A percentile compares a stretch with the other conserved stretches of the same genome.
Conservation (phyloP, 345 rosid genomes). For the Pseudoturritis turrita region DNA sequence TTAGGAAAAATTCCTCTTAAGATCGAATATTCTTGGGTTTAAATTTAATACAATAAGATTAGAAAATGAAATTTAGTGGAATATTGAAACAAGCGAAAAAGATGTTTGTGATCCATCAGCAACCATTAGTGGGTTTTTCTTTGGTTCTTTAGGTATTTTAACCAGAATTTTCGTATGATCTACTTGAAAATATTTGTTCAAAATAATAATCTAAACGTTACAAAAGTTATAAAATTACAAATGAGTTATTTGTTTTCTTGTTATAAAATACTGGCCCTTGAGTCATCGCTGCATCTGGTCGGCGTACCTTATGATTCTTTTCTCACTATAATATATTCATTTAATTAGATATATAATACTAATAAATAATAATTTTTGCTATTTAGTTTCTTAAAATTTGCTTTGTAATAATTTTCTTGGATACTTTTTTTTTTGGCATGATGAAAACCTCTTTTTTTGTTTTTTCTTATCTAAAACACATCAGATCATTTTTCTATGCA, state of each 20-base stretch:
- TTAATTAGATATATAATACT: not conserved
- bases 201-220: not conserved
- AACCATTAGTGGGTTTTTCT: not conserved
- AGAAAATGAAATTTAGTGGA: not conserved
- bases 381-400: not conserved
- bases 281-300: constrained; percentile 30
- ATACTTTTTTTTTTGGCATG: not conserved
- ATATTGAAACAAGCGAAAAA: constrained; percentile 7
- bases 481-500: not conserved
- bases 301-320: constrained; percentile 23
- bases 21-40: constrained; percentile 16
- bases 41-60: not conserved
- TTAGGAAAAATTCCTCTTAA: not conserved
- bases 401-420: not conserved
- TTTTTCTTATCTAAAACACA: not conserved
- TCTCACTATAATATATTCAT: not conserved
- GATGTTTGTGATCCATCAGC: constrained; percentile 17
- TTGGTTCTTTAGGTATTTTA: not conserved
- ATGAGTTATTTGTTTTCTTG: constrained; percentile 21
- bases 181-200: not conserved
- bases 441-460: not conserved
- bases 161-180: not conserved
- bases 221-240: not conserved
- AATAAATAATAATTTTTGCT: not conserved
- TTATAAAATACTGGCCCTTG: constrained; percentile 6